Percentiles rank a stretch among this genome's conserved stretches.
phyloP scores from a whole-genome alignment of 1,139 yeast species.

The Pichia kudriavzevii region DNA sequence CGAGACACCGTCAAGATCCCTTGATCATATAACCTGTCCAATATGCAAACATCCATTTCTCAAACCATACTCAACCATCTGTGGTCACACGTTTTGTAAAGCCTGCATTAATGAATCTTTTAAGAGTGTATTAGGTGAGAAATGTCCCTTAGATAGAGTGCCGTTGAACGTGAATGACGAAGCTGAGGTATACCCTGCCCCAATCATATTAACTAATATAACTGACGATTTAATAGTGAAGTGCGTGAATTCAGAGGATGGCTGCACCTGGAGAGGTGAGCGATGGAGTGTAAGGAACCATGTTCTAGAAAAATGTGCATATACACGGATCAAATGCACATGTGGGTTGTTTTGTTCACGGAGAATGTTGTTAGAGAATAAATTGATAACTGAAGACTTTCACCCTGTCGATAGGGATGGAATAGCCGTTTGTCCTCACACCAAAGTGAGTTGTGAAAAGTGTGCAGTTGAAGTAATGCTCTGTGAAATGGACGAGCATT shows the following conservation, averaged over 20 bases:
- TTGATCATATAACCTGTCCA: slow-evolving; percentile 51
- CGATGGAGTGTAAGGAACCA: slow-evolving; percentile 57
- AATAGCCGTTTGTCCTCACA: slow-evolving; percentile 33
- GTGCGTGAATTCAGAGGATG: slow-evolving; percentile 47
- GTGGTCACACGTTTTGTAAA: slow-evolving; percentile 56
- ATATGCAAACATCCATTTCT: slow-evolving; percentile 52
- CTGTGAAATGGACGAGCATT: slow-evolving; percentile 32
- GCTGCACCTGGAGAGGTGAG: slow-evolving; percentile 52
- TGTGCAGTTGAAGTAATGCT: slow-evolving; percentile 35
- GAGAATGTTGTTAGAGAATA: slow-evolving; percentile 8
- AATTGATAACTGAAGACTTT: slow-evolving; percentile 2
- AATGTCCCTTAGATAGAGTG: slow-evolving; percentile 61
- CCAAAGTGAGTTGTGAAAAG: slow-evolving; percentile 31
- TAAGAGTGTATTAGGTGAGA: slow-evolving; percentile 31
- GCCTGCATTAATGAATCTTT: slow-evolving; percentile 45
- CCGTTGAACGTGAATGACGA: slow-evolving; percentile 30
- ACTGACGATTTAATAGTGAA: slow-evolving; percentile 53
- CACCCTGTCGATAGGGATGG: background rate
- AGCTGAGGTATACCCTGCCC: slow-evolving; percentile 48
- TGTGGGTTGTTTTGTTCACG: slow-evolving; percentile 21
- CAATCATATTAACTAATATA: slow-evolving; percentile 51
- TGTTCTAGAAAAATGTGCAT: slow-evolving; percentile 41
- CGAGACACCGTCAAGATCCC: slow-evolving; percentile 19
- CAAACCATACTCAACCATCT: slow-evolving; percentile 46
- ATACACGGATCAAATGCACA: slow-evolving; percentile 42